Base-by-base conservation (phyloP, 495 filamentous ascomycete species). In the Hypomontagnella monticulosa region DNA sequence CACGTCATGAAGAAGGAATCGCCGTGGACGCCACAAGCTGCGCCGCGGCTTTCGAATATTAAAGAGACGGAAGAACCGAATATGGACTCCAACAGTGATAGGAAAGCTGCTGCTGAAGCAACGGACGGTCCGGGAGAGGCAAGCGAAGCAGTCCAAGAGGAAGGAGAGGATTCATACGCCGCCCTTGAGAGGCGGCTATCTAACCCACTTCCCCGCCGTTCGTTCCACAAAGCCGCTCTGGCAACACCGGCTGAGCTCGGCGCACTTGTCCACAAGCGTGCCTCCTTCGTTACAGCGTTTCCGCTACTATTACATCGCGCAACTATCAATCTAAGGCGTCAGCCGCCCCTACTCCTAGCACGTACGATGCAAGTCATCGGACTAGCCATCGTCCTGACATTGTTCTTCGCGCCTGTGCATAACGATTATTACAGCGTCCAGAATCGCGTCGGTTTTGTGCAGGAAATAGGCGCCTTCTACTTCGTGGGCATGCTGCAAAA, bases 401-500 rank as follows among this genome's bases (percentile, higher is more conserved):
- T 93, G 19, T 91, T 90, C 78, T 92, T 91, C 69, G 86, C 90
- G 3, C 90, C 89, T 1, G 71, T 92, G 5, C 83, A 87, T 57
- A 80, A 86, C 62, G 81, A 91, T 70, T 91, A 88, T 71, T 83
- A 81, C 42, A 83, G 83, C 38, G 79, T 93, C 0, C 89, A 91
- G 63, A 88, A 86, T n/a, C 82, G 88, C 0, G 76, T 92, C 38
- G 89, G 90, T 4, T 89, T 90, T 63, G 73, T 90, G 2, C 87
- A 91, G 66, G 86, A 92, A 66, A 77, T 92, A 57, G 78, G 84
- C 1, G 84, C 89, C 0, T 76, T 91, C n/a, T 90, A 91, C 67
- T 91, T 91, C 61, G 85, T 92, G 3, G 89, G 88, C 4, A 91
- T 93, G 89, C 80, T 92, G 4, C 88, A 93, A 67, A 92, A 92